These are phyloP conservation scores for Pseudogymnoascus sp. DNA, from an alignment of 2,329 filamentous ascomycete genomes.

Conservation along the genomic window DNA sequence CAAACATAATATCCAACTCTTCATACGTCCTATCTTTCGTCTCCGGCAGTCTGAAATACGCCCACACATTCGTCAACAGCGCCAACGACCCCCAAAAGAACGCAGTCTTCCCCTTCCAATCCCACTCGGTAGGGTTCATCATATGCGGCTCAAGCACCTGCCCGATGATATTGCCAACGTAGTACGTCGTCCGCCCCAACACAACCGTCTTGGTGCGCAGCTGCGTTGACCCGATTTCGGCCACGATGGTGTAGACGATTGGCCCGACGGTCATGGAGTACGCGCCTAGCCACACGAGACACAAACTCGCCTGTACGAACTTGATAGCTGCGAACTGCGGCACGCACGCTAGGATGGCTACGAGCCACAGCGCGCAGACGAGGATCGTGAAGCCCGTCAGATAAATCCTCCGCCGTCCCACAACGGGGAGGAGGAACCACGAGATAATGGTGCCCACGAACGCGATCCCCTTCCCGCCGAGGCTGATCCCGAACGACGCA, in stretches of 20 bases:
- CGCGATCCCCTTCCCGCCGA: slow-evolving; percentile 39
- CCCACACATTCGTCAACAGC: slow-evolving; percentile 37
- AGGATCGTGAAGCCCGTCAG: slow-evolving; percentile 37
- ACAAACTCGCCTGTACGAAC: slow-evolving; percentile 22
- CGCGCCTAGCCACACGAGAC: slow-evolving; percentile 24
- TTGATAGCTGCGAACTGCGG: slow-evolving; percentile 34
- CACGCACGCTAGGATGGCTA: slow-evolving; percentile 38
- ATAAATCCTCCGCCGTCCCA: slow-evolving; percentile 43
- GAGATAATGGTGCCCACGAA: slow-evolving; percentile 43
- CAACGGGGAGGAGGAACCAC: slow-evolving; percentile 39
- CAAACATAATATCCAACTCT: slow-evolving; percentile 77
- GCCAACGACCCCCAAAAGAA: slow-evolving; percentile 36
- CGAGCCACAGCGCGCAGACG: slow-evolving; percentile 37
- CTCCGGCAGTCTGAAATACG: slow-evolving; percentile 43
- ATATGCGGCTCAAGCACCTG: slow-evolving; percentile 26
- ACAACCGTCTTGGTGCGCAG: slow-evolving; percentile 33
- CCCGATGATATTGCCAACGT: slow-evolving; percentile 26
- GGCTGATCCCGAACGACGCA: slow-evolving; percentile 45
- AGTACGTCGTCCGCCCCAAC: slow-evolving; percentile 33
- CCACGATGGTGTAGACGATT: slow-evolving; percentile 33
- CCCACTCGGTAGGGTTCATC: slow-evolving; percentile 28
- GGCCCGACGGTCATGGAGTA: slow-evolving; percentile 34
- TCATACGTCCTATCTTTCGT: slow-evolving; percentile 57
- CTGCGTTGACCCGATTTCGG: slow-evolving; percentile 32
- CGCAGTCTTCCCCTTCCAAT: slow-evolving; percentile 33